These are phyloP conservation scores for Vaccinium corymbosum DNA, from an alignment of 148 eudicot species.

Conservation along the genomic window DNA sequence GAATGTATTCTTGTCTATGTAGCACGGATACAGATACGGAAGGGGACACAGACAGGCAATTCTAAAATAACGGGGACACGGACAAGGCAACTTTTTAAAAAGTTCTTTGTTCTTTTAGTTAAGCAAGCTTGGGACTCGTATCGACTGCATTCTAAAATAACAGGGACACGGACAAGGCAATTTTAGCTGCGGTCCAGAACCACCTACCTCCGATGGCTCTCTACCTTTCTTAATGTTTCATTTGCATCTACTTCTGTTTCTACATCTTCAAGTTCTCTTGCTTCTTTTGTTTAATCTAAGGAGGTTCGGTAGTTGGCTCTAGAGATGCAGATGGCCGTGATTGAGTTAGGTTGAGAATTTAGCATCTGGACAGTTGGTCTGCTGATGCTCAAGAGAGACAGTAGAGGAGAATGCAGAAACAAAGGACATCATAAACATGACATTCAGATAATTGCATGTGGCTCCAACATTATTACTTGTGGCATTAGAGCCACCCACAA, in stretches of 20 bases:
- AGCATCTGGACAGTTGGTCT: not conserved
- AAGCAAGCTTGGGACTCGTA: too few relatives aligned
- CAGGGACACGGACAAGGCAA: too few relatives aligned
- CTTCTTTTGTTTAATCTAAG: not conserved
- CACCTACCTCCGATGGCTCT: not conserved
- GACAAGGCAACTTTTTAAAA: too few relatives aligned
- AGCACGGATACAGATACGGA: too few relatives aligned
- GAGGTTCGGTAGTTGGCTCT: not conserved
- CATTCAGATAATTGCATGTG: not conserved
- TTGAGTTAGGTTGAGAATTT: not conserved
- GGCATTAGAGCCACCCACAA: not conserved
- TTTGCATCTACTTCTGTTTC: not conserved
- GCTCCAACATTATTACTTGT: not conserved
- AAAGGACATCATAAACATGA: not conserved
- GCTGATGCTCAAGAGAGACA: not conserved
- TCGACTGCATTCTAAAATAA: too few relatives aligned
- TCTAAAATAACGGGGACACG: too few relatives aligned
- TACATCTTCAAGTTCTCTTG: not conserved
- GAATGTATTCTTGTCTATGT: not conserved
- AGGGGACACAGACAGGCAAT: too few relatives aligned
- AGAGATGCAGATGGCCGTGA: not conserved
- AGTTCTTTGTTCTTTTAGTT: too few relatives aligned
- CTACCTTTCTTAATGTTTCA: not conserved
- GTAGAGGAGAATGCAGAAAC: not conserved
- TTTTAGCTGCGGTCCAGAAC: not conserved